Evolutionary conservation across 306 rosid species (phyloP).

Genomic region (Quillaja saponaria): DNA sequence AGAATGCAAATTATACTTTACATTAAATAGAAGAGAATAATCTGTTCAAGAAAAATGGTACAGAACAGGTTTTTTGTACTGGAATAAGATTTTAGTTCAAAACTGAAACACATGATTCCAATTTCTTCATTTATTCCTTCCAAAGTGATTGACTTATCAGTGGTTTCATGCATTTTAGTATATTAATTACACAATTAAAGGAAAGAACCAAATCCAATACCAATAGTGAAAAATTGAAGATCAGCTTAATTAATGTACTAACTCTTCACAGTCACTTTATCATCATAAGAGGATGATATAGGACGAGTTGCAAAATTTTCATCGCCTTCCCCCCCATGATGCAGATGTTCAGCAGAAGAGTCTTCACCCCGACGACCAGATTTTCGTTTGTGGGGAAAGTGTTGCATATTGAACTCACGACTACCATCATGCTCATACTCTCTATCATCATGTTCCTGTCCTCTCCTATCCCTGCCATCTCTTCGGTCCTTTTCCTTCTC

Average conservation of each 20-base stretch:
- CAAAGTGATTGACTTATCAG: conserved; percentile 12
- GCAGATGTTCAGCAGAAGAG: conserved; percentile 64
- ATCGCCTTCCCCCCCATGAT: conserved; percentile 64
- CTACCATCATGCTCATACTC: conserved; percentile 74
- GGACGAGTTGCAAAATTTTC: conserved; percentile 68
- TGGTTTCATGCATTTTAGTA: conserved; percentile 12
- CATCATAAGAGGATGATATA: conserved; percentile 67
- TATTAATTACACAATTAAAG: conserved; percentile 17
- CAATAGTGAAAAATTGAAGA: conserved; percentile 24
- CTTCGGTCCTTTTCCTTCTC: conserved; percentile 84
- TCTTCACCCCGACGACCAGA: conserved; percentile 68
- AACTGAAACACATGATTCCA: not conserved
- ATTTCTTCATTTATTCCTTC: conserved; percentile 17
- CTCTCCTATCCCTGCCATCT: conserved; percentile 86
- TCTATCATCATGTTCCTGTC: conserved; percentile 69
- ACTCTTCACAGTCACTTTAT: conserved; percentile 72
- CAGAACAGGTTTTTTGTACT: conserved; percentile 16
- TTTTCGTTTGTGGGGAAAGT: conserved; percentile 64
- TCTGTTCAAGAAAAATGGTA: conserved; percentile 13
- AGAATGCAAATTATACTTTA: conserved; percentile 1
- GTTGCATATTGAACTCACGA: conserved; percentile 62
- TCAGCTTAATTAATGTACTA: conserved; percentile 43
- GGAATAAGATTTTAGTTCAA: conserved; percentile 17
- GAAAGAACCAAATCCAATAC: conserved; percentile 6
- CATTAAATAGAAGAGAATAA: not conserved